Conservation (phyloP, 805 yeast species). For the Candida qinlingensis region DNA sequence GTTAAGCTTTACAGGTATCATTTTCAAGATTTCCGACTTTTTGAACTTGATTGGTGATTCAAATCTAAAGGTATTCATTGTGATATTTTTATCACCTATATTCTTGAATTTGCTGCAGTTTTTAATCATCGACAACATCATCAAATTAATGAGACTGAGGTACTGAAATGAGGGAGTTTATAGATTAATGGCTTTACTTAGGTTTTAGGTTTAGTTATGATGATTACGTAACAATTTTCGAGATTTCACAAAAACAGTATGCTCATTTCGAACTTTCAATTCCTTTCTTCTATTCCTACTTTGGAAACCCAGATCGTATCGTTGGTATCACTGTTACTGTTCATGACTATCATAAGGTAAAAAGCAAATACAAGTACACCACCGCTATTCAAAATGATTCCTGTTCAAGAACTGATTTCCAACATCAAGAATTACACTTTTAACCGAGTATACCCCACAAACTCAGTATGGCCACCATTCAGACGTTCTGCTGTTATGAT, state of each 20-base stretch:
- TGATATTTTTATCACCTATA: slow-evolving; percentile 77
- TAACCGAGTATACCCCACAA: slow-evolving; percentile 20
- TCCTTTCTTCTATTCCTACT: too few species aligned
- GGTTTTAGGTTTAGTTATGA: too few species aligned
- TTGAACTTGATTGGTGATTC: slow-evolving; percentile 44
- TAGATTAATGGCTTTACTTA: neutral
- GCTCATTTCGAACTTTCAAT: too few species aligned
- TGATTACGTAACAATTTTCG: neutral
- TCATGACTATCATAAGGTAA: too few species aligned
- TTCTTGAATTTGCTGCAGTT: slow-evolving; percentile 71
- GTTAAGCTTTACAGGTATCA: slow-evolving; percentile 36
- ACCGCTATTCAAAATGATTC: neutral
- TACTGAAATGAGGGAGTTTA: neutral
- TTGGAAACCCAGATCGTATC: too few species aligned
- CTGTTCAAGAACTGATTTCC: slow-evolving; percentile 10
- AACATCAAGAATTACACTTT: slow-evolving; percentile 16
- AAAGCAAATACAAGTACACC: too few species aligned
- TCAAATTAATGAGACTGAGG: slow-evolving; percentile 33
- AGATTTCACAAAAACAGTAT: neutral
- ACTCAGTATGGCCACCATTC: slow-evolving; percentile 64
- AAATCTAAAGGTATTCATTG: slow-evolving; percentile 77
- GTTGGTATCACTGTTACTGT: too few species aligned
- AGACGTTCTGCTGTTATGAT: slow-evolving; percentile 80
- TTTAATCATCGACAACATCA: slow-evolving; percentile 66
- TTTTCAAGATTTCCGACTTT: slow-evolving; percentile 62